Base-by-base conservation (phyloP, 2,329 filamentous ascomycete genomes). In the Penicillium griseofulvum region DNA sequence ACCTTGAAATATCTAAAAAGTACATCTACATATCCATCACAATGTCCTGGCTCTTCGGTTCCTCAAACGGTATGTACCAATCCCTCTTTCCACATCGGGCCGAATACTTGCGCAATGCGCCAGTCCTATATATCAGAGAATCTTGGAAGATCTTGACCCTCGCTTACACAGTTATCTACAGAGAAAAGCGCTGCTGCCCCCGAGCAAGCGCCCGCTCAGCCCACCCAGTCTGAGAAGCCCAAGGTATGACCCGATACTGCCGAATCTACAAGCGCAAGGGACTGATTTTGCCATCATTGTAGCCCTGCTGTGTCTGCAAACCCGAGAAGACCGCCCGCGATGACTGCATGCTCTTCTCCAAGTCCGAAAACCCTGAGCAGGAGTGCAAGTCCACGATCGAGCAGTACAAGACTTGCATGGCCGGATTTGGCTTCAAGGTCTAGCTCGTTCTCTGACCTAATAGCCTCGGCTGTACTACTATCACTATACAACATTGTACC, bases 311-410 rank as follows among this genome's bases (percentile, higher is more conserved):
- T 73, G 94, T 97, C 29, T 99, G 94, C 85, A 97, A 92, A 72
- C 86, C 94, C 42, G 91, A 99, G 76, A 99, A 99, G 76, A 82
- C 90, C 37, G 83, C 83, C 65, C 90, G 94, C 61, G 94, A 99
- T 78, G 92, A 99, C 77, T 99, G 94, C 81, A 97, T 99, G 93
- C 89, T 99, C 54, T 97, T 97, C 80, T 96, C 91, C 53, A 91
- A 85, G 60, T 83, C 89, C 58, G 82, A 87, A 69, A 88, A 97
- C 71, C 90, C 94, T 37, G 63, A 68, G 11, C 84, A 90, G 67
- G 91, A 95, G 68, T 99, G 94, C 82, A 83, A 87, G 74, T 83
- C 87, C 48, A 83, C 90, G 59, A 89, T 99, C 61, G 85, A 90
- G 28, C 86, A 90, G 71, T 99, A 99, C 80, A 87, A 86, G 78